These are phyloP conservation scores for Russula emetica DNA, from an alignment of 768 basidiomycete genomes.

Conservation along the genomic window DNA sequence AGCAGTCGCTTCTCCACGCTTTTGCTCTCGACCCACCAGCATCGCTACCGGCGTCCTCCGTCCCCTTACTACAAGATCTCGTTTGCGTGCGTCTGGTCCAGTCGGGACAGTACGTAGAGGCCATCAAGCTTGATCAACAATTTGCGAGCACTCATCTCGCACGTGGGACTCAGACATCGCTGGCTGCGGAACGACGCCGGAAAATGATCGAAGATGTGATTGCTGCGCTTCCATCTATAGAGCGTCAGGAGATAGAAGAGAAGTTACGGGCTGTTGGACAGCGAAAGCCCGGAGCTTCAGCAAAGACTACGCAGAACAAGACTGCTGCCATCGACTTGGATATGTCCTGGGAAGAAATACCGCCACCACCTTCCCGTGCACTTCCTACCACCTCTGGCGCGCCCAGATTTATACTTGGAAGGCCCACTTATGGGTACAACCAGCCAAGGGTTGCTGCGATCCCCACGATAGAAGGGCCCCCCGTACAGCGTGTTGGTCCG, in stretches of 20 bases:
- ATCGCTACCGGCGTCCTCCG: constrained; percentile 43
- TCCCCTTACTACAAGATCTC: constrained; percentile 69
- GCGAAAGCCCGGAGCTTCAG: constrained; percentile 5
- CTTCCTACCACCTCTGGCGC: constrained; percentile 4
- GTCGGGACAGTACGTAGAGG: constrained; percentile 63
- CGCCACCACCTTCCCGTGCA: constrained; percentile 31
- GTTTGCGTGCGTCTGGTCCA: constrained; percentile 74
- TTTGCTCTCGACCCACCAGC: constrained; percentile 57
- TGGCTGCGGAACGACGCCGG: constrained; percentile 48
- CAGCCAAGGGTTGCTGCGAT: not conserved
- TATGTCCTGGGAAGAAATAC: constrained; percentile 61
- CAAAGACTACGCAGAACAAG: constrained; percentile 17
- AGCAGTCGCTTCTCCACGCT: constrained; percentile 52
- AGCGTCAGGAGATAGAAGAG: constrained; percentile 58
- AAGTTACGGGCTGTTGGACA: constrained; percentile 38
- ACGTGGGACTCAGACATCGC: constrained; percentile 39
- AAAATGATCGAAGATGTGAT: constrained; percentile 70
- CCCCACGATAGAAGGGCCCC: not conserved
- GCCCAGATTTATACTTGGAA: constrained; percentile 24
- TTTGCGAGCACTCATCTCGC: constrained; percentile 36
- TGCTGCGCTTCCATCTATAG: constrained; percentile 54
- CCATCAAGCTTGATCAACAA: constrained; percentile 68
- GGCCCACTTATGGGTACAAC: constrained; percentile 9
- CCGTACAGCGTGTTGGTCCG: not conserved
- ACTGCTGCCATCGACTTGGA: constrained; percentile 39